Base-by-base conservation (phyloP, 2,329 filamentous ascomycete genomes). In the Fusarium nurragi region DNA sequence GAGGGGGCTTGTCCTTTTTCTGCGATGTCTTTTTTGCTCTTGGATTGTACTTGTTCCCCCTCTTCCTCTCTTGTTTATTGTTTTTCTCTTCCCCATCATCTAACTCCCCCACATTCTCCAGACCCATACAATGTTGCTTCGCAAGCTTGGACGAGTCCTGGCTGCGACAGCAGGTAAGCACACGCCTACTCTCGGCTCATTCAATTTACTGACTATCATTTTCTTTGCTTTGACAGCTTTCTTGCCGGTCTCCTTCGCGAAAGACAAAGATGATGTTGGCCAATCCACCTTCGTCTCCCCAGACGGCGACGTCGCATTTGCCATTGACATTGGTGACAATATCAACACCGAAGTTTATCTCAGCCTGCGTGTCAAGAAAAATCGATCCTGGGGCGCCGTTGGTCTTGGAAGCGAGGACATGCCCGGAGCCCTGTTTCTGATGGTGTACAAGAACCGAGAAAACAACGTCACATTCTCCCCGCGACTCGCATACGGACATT, bases 391-490 rank as follows among this genome's bases (percentile, higher is more conserved):
- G 84, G 80, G 80, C 38, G 84, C 82, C 55, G 73, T 88, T 38
- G 86, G 86, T 32, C 78, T 87, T 34, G 86, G 86, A 41, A 79
- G 77, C 54, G 66, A 79, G 43, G 79, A 81, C 67, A 86, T 86
- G 81, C 74, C 77, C 4, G 79, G 82, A 46, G 77, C 84, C 9
- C 77, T 88, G 22, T 82, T 85, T 55, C 79, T 87, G 40, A 79
- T 88, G 69, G 75, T 82, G n/a, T 88, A 88, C 75, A 75, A 78
- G 41, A 81, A 81, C 54, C 71, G 74, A 6, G 76, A 76, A 7
- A 79, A 77, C 50, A 83, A 84, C 63, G 79, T 87, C 54, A 88
- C 84, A 23, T 78, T 88, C 54, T 87, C 84, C 23, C 83, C 85
- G 3, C 84, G 86, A 47, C 71, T 83, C 28, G 77, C 80, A 32